Conservation (phyloP, 73 alveolate genomes). For the Paramecium bursaria region DNA sequence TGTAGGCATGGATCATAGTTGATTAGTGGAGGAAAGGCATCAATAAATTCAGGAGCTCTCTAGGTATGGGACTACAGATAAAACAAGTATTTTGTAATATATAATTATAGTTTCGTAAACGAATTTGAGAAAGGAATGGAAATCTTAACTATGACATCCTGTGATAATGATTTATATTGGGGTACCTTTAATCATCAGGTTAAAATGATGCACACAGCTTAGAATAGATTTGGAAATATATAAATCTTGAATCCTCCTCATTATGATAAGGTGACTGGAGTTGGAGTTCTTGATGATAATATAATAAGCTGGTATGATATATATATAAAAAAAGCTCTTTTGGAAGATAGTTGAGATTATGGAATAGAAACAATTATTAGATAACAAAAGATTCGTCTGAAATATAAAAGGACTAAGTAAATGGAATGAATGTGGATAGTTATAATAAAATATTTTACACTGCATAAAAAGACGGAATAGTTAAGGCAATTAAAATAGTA, state of each 20-base stretch:
- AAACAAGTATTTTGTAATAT: conserved; percentile 3
- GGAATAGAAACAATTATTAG: conserved; percentile 27
- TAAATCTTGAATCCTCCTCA: conserved; percentile 46
- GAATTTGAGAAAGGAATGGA: conserved; percentile 49
- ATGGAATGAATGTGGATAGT: conserved; percentile 30
- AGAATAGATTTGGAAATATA: conserved; percentile 3
- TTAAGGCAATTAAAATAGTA: conserved; percentile 1
- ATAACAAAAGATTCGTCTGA: conserved; percentile 37
- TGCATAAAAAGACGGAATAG: conserved; percentile 50
- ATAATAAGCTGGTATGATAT: conserved; percentile 31
- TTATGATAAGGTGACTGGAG: conserved; percentile 60
- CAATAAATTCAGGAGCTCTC: conserved; percentile 14
- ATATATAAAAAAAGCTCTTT: neutral
- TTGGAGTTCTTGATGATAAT: conserved; percentile 35
- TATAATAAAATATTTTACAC: conserved; percentile 14
- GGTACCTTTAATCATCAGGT: conserved; percentile 57
- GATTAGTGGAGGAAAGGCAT: conserved; percentile 54
- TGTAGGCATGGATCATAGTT: conserved; percentile 24
- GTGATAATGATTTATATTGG: conserved; percentile 44
- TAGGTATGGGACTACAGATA: conserved; percentile 50
- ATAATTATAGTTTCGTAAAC: neutral
- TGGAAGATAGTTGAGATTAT: conserved; percentile 48
- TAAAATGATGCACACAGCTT: neutral
- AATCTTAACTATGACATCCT: neutral
- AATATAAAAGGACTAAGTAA: conserved; percentile 27